Percentiles rank a stretch among this genome's conserved stretches.
Conservation (phyloP, 2,329 filamentous ascomycete species). For the Paecilomyces variotii region DNA sequence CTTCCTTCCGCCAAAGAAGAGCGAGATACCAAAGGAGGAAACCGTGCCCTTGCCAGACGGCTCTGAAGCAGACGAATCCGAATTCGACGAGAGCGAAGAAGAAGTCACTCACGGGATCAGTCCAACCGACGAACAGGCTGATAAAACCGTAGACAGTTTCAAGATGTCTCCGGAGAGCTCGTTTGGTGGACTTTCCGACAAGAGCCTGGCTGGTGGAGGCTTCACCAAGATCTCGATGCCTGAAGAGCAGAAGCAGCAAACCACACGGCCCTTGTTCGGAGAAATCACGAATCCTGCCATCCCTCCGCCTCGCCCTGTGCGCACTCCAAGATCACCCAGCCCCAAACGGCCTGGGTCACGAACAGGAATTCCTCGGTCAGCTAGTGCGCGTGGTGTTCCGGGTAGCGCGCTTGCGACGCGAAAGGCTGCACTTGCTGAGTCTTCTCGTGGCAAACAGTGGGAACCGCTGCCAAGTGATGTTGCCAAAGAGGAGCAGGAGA, state of each 20-base stretch:
- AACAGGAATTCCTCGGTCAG: slow-evolving; percentile 24
- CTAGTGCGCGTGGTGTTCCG: slow-evolving; percentile 32
- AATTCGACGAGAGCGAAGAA: slow-evolving; percentile 40
- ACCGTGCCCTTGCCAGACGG: slow-evolving; percentile 25
- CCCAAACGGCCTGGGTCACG: slow-evolving; percentile 30
- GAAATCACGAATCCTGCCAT: slow-evolving; percentile 35
- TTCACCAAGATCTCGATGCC: slow-evolving; percentile 32
- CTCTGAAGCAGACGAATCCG: slow-evolving; percentile 29
- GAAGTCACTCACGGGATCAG: slow-evolving; percentile 37
- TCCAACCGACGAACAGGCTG: slow-evolving; percentile 18
- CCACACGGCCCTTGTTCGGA: slow-evolving; percentile 34
- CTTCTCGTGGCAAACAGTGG: slow-evolving; percentile 21
- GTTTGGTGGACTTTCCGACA: slow-evolving; percentile 30
- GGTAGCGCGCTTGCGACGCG: slow-evolving; percentile 32
- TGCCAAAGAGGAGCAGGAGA: slow-evolving; percentile 19
- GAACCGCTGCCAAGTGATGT: slow-evolving; percentile 15
- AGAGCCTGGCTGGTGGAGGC: slow-evolving; percentile 30
- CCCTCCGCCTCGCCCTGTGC: slow-evolving; percentile 27
- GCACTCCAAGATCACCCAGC: slow-evolving; percentile 38
- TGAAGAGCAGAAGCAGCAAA: slow-evolving; percentile 16
- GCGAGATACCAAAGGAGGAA: slow-evolving; percentile 12
- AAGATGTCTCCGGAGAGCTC: slow-evolving; percentile 38
- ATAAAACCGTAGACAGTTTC: slow-evolving; percentile 24
- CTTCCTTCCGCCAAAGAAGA: slow-evolving; percentile 10
- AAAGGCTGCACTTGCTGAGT: slow-evolving; percentile 29